Percentiles rank a stretch among this genome's conserved stretches.
Evolutionary conservation across 192 early-diverging fungal genomes (phyloP).

Genomic region (Linnemannia zychae): DNA sequence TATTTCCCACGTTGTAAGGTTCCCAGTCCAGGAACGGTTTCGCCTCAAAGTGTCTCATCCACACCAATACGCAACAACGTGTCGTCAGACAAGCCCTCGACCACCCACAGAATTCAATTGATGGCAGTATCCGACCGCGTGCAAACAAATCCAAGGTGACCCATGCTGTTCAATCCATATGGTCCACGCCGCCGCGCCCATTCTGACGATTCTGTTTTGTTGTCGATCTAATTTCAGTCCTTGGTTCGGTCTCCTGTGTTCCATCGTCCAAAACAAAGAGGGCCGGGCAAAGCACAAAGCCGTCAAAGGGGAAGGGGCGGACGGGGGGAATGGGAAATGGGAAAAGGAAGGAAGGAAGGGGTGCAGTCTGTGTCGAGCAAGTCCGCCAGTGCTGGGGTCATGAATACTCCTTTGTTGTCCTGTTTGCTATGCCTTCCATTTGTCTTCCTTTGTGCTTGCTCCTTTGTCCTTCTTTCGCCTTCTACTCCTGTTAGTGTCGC

Average conservation of each 20-base stretch:
- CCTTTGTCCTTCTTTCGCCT: no score
- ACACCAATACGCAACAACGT: neutral
- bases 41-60: neutral
- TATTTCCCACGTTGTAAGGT: neutral
- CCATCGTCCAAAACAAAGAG: neutral
- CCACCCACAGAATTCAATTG: neutral
- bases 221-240: neutral
- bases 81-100: neutral
- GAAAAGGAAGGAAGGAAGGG: neutral
- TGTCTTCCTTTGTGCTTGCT: neutral
- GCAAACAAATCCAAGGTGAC: neutral
- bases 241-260: neutral
- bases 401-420: neutral
- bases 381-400: neutral
- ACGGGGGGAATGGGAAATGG: neutral
- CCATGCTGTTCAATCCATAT: neutral
- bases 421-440: neutral
- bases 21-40: neutral
- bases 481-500: no score
- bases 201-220: neutral
- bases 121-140: neutral
- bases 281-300: neutral
- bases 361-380: neutral
- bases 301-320: neutral
- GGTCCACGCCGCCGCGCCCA: neutral